Conservation (phyloP, 352 stramenopile genomes). For the Phytophthora citricola region DNA sequence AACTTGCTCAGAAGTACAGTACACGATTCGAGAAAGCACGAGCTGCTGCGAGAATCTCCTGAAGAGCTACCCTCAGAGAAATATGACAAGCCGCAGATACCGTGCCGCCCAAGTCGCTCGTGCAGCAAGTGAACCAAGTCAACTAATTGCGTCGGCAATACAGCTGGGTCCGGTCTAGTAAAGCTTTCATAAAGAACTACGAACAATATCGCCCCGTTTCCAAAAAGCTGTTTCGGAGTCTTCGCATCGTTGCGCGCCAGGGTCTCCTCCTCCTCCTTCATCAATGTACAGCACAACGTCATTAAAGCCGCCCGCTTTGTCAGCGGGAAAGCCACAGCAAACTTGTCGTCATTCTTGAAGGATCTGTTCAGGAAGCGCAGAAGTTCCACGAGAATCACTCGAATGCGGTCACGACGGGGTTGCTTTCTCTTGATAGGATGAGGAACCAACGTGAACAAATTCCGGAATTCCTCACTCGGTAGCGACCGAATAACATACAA, state of each 20-base stretch:
- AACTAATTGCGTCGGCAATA: slow-evolving; percentile 17
- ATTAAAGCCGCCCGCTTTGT: slow-evolving; percentile 48
- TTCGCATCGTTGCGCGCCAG: slow-evolving; percentile 52
- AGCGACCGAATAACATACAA: slow-evolving; percentile 48
- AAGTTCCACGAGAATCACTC: slow-evolving; percentile 45
- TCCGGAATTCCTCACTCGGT: slow-evolving; percentile 37
- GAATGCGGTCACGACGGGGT: slow-evolving; percentile 52
- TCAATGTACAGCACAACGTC: slow-evolving; percentile 53
- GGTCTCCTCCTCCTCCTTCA: slow-evolving; percentile 79
- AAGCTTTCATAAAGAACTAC: slow-evolving; percentile 46
- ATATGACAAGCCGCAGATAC: slow-evolving; percentile 54
- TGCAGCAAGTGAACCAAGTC: slow-evolving; percentile 52
- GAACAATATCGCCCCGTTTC: slow-evolving; percentile 61
- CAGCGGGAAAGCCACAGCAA: slow-evolving; percentile 19
- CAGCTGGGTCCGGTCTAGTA: not conserved
- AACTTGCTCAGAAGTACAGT: slow-evolving; percentile 41
- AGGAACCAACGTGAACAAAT: slow-evolving; percentile 40
- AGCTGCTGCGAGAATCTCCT: slow-evolving; percentile 7
- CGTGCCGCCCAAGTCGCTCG: slow-evolving; percentile 48
- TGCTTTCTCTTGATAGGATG: slow-evolving; percentile 57
- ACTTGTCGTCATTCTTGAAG: slow-evolving; percentile 10
- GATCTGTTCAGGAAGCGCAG: slow-evolving; percentile 49
- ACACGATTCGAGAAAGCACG: slow-evolving; percentile 58
- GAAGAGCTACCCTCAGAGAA: slow-evolving; percentile 21
- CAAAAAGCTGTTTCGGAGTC: slow-evolving; percentile 52